Base-by-base conservation (phyloP, 352 stramenopile species). In the Pythium aquatile region DNA sequence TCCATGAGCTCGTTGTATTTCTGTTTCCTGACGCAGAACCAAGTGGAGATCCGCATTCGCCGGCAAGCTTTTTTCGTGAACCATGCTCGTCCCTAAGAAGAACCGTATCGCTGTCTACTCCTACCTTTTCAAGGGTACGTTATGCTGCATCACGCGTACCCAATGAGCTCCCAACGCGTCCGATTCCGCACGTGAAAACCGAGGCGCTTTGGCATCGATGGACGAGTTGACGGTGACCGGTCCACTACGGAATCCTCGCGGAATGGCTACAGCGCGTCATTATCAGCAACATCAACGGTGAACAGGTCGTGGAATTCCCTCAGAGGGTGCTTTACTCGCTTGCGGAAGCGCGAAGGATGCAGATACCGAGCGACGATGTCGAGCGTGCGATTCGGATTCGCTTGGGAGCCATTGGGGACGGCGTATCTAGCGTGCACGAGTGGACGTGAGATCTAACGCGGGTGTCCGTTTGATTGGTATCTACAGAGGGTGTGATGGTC, bases 81-180 rank as follows among this genome's bases (percentile, higher is more conserved):
- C 70, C 77, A 94, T 94, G 86, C 87, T 95, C 80, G 87, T 99
- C 81, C 88, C 96, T 58, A 99, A 99, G 88, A 97, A 98, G 83
- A 98, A 98, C 90, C 96, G 97, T 77, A 98, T 99, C 79, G 95
- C 94, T 78, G 95, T 98, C 74, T 99, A 99, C 89, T 98, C 90
- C 62, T 99, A 99, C 92, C 96, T 99, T 58, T 98, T 97, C 81
- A 97, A 97, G 78, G 81, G 81, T 92, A 75, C 73, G 77, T 87
- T 47, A 10, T 30, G 26, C 46, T 40, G 20, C 8, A 26, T 42
- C 3, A 35, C 11, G 24, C n/a, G 49, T 56, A 57, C 58, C 46
- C 48, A n/a, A n/a, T 33, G 24, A 56, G 14, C 11, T 9, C 35
- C 30, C 5, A 46, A 32, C 32, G 32, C 55, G 40, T 20, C 55